These are phyloP conservation scores for Moelleriella libera DNA, from an alignment of 2,329 filamentous ascomycete genomes.

Conservation along the genomic window DNA sequence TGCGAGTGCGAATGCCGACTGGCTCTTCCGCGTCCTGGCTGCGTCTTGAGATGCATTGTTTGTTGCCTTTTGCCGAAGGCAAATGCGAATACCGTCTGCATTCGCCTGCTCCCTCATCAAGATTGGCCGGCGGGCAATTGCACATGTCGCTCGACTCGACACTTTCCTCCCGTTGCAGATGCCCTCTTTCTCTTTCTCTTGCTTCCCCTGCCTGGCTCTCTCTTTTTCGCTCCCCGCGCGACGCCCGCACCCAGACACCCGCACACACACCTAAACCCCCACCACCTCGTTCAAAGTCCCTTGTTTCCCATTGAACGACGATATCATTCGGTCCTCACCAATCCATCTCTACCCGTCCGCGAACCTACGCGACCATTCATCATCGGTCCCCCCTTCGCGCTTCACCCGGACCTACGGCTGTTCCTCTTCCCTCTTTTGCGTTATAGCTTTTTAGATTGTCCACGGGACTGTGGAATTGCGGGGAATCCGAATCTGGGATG, in stretches of 20 bases:
- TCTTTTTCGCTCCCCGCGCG: not conserved
- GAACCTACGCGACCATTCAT: not conserved
- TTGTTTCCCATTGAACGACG: not conserved
- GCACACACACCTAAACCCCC: not conserved
- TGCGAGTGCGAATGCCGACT: slow-evolving; percentile 2
- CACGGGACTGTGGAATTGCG: not conserved
- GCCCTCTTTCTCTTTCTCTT: slow-evolving; percentile 1
- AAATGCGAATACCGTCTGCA: slow-evolving; percentile 1
- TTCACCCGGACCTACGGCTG: not conserved
- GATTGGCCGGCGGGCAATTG: slow-evolving; percentile 1
- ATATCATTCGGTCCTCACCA: not conserved
- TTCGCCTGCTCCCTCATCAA: slow-evolving; percentile 2
- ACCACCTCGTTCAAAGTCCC: not conserved
- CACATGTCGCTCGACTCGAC: slow-evolving; percentile 1
- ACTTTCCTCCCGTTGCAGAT: slow-evolving; percentile 3
- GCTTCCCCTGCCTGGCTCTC: not conserved
- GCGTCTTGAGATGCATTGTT: not conserved
- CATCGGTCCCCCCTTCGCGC: not conserved
- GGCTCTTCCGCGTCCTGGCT: not conserved
- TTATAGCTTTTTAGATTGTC: not conserved
- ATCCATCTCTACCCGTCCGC: not conserved
- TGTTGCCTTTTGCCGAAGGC: not conserved
- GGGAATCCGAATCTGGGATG: slow-evolving; percentile 1
- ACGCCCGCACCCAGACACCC: not conserved
- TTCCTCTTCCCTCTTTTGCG: not conserved